Conservation (phyloP, 1,284 basidiomycete genomes). For the Cutaneotrichosporon sp. region DNA sequence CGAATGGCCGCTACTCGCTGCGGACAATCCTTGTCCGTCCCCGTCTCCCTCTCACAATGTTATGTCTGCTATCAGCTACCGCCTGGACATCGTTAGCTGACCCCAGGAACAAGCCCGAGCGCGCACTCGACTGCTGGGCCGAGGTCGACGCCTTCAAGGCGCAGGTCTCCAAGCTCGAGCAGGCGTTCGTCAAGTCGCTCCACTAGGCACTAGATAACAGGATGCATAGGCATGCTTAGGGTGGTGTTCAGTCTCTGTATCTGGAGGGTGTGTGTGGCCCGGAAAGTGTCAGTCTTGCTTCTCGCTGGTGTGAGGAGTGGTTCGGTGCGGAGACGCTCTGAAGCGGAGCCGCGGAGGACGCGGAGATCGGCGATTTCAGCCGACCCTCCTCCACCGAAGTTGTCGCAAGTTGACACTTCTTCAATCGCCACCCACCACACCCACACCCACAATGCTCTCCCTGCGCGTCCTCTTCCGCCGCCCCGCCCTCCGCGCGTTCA, state of each 20-base stretch:
- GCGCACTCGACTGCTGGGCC: conserved; percentile 54
- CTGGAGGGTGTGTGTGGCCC: too few species aligned
- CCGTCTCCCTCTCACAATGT: too few species aligned
- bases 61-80: not conserved
- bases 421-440: conserved; percentile 5
- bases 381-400: not conserved
- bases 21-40: too few species aligned
- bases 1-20: too few species aligned
- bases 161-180: conserved; percentile 53
- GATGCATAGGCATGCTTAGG: conserved; percentile 9
- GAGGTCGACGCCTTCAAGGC: conserved; percentile 54
- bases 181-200: conserved; percentile 49
- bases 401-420: too few species aligned
- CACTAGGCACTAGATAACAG: conserved; percentile 34
- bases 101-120: conserved; percentile 41
- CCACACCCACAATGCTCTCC: not conserved
- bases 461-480: not conserved
- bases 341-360: not conserved
- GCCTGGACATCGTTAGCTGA: not conserved
- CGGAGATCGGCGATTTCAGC: conserved; percentile 9
- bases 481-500: not conserved
- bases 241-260: too few species aligned
- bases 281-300: too few species aligned
- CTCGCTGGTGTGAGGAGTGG: too few species aligned
- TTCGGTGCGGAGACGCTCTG: too few species aligned